Evolutionary conservation across 352 stramenopile genomes (phyloP).

Genomic region (Peronospora farinosa): DNA sequence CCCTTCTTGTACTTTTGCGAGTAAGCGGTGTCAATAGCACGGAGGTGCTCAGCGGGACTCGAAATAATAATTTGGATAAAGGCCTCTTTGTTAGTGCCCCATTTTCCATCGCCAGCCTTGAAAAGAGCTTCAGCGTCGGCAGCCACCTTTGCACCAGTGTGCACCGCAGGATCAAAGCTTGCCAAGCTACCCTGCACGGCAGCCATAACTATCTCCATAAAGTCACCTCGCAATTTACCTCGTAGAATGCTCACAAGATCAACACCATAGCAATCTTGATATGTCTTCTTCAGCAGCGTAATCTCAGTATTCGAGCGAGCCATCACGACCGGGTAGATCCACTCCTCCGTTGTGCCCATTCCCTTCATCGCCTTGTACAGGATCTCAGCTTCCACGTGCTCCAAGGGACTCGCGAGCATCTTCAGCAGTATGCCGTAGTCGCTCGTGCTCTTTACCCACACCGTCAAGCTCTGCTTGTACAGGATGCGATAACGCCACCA

Average conservation of each 20-base stretch:
- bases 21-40: conserved; percentile 43
- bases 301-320: conserved; percentile 59
- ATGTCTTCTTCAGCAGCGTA: conserved; percentile 63
- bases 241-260: conserved; percentile 41
- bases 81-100: conserved; percentile 54
- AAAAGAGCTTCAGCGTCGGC: conserved; percentile 50
- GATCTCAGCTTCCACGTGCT: conserved; percentile 57
- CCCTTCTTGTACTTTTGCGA: conserved; percentile 54
- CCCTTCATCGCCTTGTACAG: conserved; percentile 65
- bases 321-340: conserved; percentile 50
- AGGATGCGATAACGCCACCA: conserved; percentile 31
- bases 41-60: conserved; percentile 39
- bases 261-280: conserved; percentile 38
- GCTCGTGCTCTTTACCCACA: conserved; percentile 49
- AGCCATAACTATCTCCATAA: conserved; percentile 52
- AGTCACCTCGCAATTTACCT: conserved; percentile 44
- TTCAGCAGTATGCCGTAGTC: conserved; percentile 52
- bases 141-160: conserved; percentile 47
- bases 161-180: conserved; percentile 41
- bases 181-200: conserved; percentile 29
- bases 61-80: conserved; percentile 44
- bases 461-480: conserved; percentile 50
- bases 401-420: conserved; percentile 69
- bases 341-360: conserved; percentile 61
- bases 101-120: conserved; percentile 57